Percentiles rank a stretch among this genome's conserved stretches.
Evolutionary conservation across 1,284 basidiomycete species (phyloP).

Genomic region (Inonotus hispidus): DNA sequence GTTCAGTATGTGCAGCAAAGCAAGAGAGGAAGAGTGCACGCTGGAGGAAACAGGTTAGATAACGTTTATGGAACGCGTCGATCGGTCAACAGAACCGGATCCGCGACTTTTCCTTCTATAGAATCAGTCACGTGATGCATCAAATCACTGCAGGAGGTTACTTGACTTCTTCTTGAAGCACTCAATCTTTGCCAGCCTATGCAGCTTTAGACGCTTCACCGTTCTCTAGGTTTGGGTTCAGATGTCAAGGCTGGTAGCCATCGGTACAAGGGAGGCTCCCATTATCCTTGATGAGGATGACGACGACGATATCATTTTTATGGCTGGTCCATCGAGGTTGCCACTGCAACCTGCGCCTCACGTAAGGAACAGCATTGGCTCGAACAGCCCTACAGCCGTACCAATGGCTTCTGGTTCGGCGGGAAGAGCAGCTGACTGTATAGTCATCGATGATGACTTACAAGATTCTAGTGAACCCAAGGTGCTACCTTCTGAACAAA

Average conservation of each 20-base stretch:
- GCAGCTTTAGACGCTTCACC: too few species aligned
- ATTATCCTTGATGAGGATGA: constrained; percentile 3
- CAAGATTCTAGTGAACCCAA: not conserved
- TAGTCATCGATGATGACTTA: not conserved
- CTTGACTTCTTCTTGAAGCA: too few species aligned
- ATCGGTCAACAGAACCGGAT: not conserved
- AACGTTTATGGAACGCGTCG: not conserved
- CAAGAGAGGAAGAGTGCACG: not conserved
- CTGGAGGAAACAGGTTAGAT: not conserved
- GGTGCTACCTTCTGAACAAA: not conserved
- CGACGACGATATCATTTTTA: not conserved
- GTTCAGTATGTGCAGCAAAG: not conserved
- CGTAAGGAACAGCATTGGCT: not conserved
- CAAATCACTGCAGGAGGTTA: too few species aligned
- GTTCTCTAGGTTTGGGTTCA: too few species aligned
- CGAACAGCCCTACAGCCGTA: not conserved
- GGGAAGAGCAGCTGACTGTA: not conserved
- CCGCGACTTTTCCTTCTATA: not conserved
- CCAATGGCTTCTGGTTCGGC: not conserved
- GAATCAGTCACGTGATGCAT: too few species aligned
- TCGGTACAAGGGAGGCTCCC: not conserved
- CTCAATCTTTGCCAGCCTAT: too few species aligned
- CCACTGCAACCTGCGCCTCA: not conserved
- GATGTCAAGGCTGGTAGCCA: not conserved
- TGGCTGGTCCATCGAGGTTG: not conserved